phyloP scores from a whole-genome alignment of 2,329 filamentous ascomycete genomes.

The Fusarium armeniacum region DNA sequence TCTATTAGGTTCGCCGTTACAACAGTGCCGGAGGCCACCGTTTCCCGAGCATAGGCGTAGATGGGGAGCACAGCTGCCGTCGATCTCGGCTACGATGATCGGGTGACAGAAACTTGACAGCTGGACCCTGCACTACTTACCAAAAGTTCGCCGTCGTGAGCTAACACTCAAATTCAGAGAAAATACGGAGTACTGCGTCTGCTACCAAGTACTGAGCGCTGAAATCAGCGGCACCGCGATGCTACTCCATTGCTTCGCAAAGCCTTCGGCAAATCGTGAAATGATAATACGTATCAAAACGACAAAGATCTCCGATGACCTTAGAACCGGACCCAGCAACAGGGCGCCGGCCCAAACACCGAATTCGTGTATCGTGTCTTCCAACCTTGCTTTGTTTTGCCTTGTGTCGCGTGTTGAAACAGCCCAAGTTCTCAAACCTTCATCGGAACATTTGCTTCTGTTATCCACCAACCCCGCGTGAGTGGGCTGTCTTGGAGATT shows the following conservation, averaged over 20 bases:
- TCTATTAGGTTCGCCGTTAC: slow-evolving; percentile 2
- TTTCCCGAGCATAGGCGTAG: slow-evolving; percentile 23
- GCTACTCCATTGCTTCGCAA: not conserved
- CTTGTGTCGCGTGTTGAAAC: slow-evolving; percentile 24
- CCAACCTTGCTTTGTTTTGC: slow-evolving; percentile 19
- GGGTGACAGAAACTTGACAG: slow-evolving; percentile 9
- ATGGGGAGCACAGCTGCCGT: slow-evolving; percentile 12
- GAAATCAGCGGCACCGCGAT: not conserved
- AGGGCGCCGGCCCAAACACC: slow-evolving; percentile 11
- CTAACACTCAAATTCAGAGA: not conserved
- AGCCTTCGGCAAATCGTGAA: not conserved
- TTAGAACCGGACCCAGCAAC: slow-evolving; percentile 6
- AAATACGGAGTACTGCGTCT: not conserved
- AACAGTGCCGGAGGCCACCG: not conserved
- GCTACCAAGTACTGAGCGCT: not conserved
- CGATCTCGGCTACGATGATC: slow-evolving; percentile 43
- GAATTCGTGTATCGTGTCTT: slow-evolving; percentile 12
- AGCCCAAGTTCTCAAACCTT: slow-evolving; percentile 16
- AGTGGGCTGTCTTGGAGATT: slow-evolving; percentile 37
- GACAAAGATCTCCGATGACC: not conserved
- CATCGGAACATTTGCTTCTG: slow-evolving; percentile 25
- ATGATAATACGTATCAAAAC: no score
- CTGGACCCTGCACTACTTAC: slow-evolving; percentile 2
- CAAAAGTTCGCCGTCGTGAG: slow-evolving; percentile 5
- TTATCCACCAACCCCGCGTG: slow-evolving; percentile 31